Conservation (phyloP, 495 filamentous ascomycete species). For the Corynascus novoguineensis region DNA sequence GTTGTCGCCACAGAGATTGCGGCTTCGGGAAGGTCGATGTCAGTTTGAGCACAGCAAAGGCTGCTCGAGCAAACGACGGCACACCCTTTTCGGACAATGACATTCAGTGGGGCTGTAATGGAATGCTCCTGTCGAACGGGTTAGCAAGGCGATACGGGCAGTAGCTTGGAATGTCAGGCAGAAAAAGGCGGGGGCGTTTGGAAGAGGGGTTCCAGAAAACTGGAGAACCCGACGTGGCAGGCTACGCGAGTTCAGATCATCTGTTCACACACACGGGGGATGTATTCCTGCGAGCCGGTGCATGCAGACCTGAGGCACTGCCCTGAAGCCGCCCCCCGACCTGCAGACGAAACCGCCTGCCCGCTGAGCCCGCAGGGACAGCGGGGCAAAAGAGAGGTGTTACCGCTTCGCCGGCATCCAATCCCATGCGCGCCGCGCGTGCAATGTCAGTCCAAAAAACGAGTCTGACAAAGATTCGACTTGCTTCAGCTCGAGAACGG, state of each 20-base stretch:
- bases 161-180: neutral
- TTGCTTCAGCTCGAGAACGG: neutral
- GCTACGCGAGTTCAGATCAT: conserved; percentile 4
- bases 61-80: neutral
- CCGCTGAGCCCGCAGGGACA: neutral
- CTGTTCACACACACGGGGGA: neutral
- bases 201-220: conserved; percentile 5
- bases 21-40: too few species aligned
- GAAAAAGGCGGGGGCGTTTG: neutral
- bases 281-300: neutral
- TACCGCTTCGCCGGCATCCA: neutral
- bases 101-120: neutral
- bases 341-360: conserved; percentile 3
- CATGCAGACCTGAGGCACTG: neutral
- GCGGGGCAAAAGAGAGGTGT: conserved; percentile 2
- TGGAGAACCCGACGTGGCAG: conserved; percentile 17
- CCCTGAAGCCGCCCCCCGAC: conserved; percentile 2
- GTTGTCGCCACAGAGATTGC: neutral
- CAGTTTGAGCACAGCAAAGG: too few species aligned
- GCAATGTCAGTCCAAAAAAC: neutral
- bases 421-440: neutral
- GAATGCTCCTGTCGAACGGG: neutral
- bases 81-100: neutral
- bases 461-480: neutral
- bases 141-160: neutral